Conservation (phyloP, 768 basidiomycete genomes). For the Infundibulicybe gibba region DNA sequence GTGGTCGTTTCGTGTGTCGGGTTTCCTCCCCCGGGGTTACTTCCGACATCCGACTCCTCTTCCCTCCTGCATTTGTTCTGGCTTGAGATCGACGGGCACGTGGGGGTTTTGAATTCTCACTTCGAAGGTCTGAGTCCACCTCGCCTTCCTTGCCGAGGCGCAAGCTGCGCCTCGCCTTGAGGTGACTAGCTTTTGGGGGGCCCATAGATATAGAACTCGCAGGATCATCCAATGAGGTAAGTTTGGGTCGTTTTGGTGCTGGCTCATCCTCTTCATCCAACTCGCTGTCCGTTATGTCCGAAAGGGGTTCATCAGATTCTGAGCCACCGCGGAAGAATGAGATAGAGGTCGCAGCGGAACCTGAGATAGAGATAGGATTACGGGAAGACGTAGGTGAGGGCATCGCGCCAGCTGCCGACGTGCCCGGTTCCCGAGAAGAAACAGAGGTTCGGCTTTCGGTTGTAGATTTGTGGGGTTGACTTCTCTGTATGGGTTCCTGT, state of each 20-base stretch:
- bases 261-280: constrained; percentile 21
- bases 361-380: constrained; percentile 20
- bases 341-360: constrained; percentile 24
- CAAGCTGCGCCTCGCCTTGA: not conserved
- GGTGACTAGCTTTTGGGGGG: constrained; percentile 1
- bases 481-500: constrained; percentile 31
- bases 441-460: constrained; percentile 6
- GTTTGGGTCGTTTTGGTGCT: constrained; percentile 5
- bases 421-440: constrained; percentile 10
- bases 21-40: too few species aligned
- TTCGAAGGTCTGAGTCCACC: too few species aligned
- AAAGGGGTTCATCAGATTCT: constrained; percentile 14
- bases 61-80: too few species aligned
- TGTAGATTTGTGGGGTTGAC: constrained; percentile 12
- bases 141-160: too few species aligned
- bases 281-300: constrained; percentile 19
- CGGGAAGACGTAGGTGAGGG: constrained; percentile 20
- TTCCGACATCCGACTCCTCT: too few species aligned
- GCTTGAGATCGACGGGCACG: too few species aligned
- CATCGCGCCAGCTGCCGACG: constrained; percentile 14
- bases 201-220: constrained; percentile 5
- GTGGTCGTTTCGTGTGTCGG: too few species aligned
- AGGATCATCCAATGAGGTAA: constrained; percentile 18
- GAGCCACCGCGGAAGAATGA: constrained; percentile 4
- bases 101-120: too few species aligned